Evolutionary conservation across 306 rosid genomes (phyloP).

Genomic region (Sicyos edulis): DNA sequence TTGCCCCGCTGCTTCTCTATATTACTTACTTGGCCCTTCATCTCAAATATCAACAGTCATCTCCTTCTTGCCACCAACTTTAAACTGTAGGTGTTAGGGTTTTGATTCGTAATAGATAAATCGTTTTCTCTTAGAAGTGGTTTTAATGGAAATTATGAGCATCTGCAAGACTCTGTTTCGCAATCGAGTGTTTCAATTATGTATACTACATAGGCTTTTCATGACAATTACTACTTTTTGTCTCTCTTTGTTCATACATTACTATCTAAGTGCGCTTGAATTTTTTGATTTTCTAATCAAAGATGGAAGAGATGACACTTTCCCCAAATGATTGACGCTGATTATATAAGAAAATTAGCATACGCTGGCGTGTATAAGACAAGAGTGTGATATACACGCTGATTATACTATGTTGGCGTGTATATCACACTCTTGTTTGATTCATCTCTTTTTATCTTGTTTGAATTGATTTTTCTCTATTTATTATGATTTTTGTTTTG

Average conservation of each 20-base stretch:
- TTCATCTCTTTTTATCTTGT: background rate
- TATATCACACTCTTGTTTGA: conserved; percentile 8
- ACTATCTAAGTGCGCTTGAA: too few relatives aligned
- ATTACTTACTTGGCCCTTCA: background rate
- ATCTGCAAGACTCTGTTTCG: background rate
- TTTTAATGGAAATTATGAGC: background rate
- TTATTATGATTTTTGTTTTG: too few relatives aligned
- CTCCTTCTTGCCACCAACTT: background rate
- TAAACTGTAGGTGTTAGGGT: background rate
- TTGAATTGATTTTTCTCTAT: background rate
- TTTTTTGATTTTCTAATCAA: background rate
- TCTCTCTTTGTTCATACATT: too few relatives aligned
- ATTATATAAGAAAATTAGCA: too few relatives aligned
- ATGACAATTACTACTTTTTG: too few relatives aligned
- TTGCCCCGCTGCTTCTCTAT: background rate
- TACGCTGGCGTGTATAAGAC: too few relatives aligned
- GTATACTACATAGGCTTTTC: background rate
- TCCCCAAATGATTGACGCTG: conserved; percentile 22
- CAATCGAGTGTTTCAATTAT: conserved; percentile 1
- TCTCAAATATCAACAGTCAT: background rate
- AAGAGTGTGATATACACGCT: too few relatives aligned
- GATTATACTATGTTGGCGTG: conserved; percentile 18
- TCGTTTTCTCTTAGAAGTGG: background rate
- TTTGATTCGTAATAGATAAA: background rate
- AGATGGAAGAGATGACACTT: conserved; percentile 18